Evolutionary conservation across 2,329 filamentous ascomycete species (phyloP), one percentile per base, ranked within the genome.

Genomic region (Raffaelea arxii): DNA sequence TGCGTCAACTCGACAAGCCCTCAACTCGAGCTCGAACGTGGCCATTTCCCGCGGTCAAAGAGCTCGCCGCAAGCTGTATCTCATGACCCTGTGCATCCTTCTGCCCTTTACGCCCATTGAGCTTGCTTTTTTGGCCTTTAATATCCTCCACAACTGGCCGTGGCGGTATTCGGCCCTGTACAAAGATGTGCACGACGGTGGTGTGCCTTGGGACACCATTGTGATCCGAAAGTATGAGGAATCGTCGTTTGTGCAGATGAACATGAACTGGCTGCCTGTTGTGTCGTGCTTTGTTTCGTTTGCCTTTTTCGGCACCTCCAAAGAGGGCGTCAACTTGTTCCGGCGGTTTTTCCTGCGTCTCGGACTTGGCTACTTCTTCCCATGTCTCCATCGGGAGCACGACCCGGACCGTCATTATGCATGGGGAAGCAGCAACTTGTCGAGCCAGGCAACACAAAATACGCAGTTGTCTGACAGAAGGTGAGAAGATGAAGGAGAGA

Each of bases 291-390:
- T 72, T 1, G 64, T 69, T 41, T 65, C 78, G 41, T 72, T 78
- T 37, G 37, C 68, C 25, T 77, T 76, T 58, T 80, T 79, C 46
- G 76, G 77, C 40, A 68, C 68, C 48, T 76, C 71, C n/a, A 66
- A 65, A 23, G 75, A 78, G 25, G 72, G 72, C 11, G 61, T 70
- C 49, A 72, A 73, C 47, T 62, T 62, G 44, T 78, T 78, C 56
- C 65, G 72, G 19, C 44, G 51, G 2, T 53, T 57, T 6, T 53
- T 70, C 6, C 54, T 74, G 6, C 51, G 49, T 7, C 3, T 71
- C 23, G 69, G 73, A 0, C 54, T 75, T 2, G 70, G 66, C 25
- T 60, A 50, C 23, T 16, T 71, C 18, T 75, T 72, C 49, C 68
- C 72, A 0, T 50, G 51, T 4, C 61, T 75, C 5, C 50, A 59